phyloP scores from a whole-genome alignment of 768 basidiomycete species.

The Cyclocybe aegerita region DNA sequence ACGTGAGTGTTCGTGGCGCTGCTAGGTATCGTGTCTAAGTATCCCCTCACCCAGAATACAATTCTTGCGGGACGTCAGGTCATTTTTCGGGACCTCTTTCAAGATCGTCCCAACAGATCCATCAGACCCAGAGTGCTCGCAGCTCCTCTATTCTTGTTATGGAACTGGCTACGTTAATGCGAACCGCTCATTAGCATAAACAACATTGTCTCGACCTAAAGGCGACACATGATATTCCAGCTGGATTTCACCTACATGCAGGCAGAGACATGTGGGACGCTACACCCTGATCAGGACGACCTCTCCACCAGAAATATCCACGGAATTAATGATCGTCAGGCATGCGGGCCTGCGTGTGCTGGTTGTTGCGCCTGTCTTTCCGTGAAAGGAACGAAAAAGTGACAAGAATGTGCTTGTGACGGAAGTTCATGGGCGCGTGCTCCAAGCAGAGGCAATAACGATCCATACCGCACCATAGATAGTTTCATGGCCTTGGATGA shows the following conservation, averaged over 20 bases:
- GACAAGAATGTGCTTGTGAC: too few species aligned
- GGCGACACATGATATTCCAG: too few species aligned
- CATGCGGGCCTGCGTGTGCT: background rate
- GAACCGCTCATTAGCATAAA: slow-evolving; percentile 71
- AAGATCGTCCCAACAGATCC: slow-evolving; percentile 73
- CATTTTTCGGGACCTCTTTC: slow-evolving; percentile 90
- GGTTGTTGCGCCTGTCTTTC: background rate
- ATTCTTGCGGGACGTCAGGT: slow-evolving; percentile 79
- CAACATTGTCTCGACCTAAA: background rate
- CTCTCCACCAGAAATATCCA: too few species aligned
- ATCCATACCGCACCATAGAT: background rate
- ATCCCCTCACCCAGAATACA: slow-evolving; percentile 62
- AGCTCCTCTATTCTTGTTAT: slow-evolving; percentile 85
- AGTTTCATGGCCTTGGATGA: slow-evolving; percentile 8
- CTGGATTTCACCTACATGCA: too few species aligned
- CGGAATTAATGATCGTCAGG: background rate
- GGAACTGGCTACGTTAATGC: slow-evolving; percentile 91
- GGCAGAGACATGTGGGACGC: too few species aligned
- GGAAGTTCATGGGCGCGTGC: too few species aligned
- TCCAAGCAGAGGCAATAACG: too few species aligned
- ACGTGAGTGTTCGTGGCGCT: slow-evolving; percentile 54
- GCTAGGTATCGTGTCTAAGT: slow-evolving; percentile 6
- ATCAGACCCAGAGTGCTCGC: slow-evolving; percentile 47
- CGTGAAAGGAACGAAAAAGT: too few species aligned
- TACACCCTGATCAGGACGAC: too few species aligned